Evolutionary conservation across 2,329 filamentous ascomycete species (phyloP), one percentile per base, ranked within the genome.

Genomic region (Neospermospora avenae): DNA sequence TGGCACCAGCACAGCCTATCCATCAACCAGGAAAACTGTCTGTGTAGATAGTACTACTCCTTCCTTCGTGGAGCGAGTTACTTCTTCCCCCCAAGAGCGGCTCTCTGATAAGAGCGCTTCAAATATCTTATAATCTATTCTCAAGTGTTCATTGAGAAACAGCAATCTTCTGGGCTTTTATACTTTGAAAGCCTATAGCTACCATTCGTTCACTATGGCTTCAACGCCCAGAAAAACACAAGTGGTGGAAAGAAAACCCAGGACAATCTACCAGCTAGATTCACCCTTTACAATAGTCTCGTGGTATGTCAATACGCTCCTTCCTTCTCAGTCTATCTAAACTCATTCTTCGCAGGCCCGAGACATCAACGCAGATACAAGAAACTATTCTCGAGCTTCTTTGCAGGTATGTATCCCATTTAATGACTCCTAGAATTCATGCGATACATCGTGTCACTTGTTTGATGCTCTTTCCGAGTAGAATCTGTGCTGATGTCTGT

Each of bases 331-430:
- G 31, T 6, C 25, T 34, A 45, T n/a, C 37, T 24, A 61, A 41
- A 34, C 59, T 63, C 13, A 64, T 49, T 44, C 16, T 10, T 42
- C 37, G 18, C 35, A 91, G 88, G 86, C 88, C 88, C 7, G 73
- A 79, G 44, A 78, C 89, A 45, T 76, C 78, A 1, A 70, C 75
- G 18, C 76, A 83, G 52, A 78, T 89, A 55, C 85, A 89, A 72
- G 81, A 86, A 55, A 78, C 80, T 3, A 86, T 90, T 39, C 70
- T 90, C 10, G 85, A 89, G 63, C 76, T 91, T 52, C 77, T 90
- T 4, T 88, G 83, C 81, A 81, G 78, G 87, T 89, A 79, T 16
- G 41, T 18, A 16, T 20, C 20, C 22, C 28, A 24, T 41, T 22
- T 42, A 14, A n/a, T 6, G 4, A 5, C 22, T 42, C 5, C 10